Evolutionary conservation across 192 early-diverging fungal genomes (phyloP).

Genomic region (Coemansia asiatica): DNA sequence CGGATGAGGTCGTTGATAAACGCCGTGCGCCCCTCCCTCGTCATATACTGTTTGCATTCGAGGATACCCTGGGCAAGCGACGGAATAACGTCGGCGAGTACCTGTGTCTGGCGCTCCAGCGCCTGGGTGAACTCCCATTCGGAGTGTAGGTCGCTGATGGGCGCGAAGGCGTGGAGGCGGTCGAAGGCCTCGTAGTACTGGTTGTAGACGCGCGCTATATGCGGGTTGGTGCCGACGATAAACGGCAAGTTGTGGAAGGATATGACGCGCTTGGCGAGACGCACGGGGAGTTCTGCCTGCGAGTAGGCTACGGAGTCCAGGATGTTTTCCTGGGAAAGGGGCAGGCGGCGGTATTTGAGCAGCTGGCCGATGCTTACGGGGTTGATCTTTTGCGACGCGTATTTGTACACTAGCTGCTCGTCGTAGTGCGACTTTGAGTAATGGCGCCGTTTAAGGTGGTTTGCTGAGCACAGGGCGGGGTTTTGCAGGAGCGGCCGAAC

Average conservation of each 20-base stretch:
- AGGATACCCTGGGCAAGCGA: slow-evolving; percentile 87
- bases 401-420: slow-evolving; percentile 52
- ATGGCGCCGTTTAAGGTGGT: neutral
- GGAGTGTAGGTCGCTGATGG: slow-evolving; percentile 57
- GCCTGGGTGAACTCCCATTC: slow-evolving; percentile 69
- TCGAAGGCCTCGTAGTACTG: slow-evolving; percentile 81
- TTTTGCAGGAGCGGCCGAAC: neutral
- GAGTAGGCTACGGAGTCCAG: slow-evolving; percentile 65
- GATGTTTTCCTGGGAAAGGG: slow-evolving; percentile 55
- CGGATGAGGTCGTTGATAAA: slow-evolving; percentile 89
- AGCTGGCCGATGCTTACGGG: slow-evolving; percentile 79
- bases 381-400: slow-evolving; percentile 46
- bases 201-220: slow-evolving; percentile 79
- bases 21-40: slow-evolving; percentile 59
- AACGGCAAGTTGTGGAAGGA: slow-evolving; percentile 89
- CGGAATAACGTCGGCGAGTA: slow-evolving; percentile 86
- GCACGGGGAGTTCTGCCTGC: slow-evolving; percentile 80
- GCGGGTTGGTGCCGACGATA: slow-evolving; percentile 95
- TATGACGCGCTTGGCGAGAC: slow-evolving; percentile 81
- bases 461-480: neutral
- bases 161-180: slow-evolving; percentile 64
- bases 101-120: slow-evolving; percentile 70
- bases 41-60: slow-evolving; percentile 90
- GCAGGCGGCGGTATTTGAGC: slow-evolving; percentile 70
- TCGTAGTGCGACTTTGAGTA: slow-evolving; percentile 45